Base-by-base conservation (phyloP, 139 green algal genomes). In the Closterium sp. region DNA sequence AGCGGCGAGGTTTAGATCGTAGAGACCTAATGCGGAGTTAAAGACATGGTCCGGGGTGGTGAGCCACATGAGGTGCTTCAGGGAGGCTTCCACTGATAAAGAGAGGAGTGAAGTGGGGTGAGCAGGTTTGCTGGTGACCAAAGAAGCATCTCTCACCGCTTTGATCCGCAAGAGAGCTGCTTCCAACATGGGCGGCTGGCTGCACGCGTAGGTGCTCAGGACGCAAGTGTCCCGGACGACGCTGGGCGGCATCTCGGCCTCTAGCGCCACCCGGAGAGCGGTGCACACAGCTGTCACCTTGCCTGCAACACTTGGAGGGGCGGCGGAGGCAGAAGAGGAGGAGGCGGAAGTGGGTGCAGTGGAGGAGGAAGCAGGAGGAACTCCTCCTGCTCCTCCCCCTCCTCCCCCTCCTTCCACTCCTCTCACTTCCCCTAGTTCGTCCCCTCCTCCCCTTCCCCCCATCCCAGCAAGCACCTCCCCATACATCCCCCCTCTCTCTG, bases 1-100 rank as follows among this genome's bases (percentile, higher is more conserved):
- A 94, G 98, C 98, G 1, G 98, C 98, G 83, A 99, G 90, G 36
- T 96, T 93, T 85, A 99, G 89, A 88, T 99, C 97, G 90, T 99
- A 98, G 91, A 97, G 94, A 6, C 96, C 97, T 35, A 99, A 94
- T 0, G 98, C 97, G 0, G 95, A 93, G n/a, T 93, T 84, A 95
- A 98, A 99, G 83, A 99, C 93, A 66, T 95, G 87, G n/a, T 98
- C 96, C 3, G 95, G 94, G 31, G 97, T 94, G 2, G 95, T 94
- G 66, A 97, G 95, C 84, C 98, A 96, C 94, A 99, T 94, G 86
- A 99, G 94, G 84, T 98, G 96, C 89, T 95, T 94, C 86, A 99
- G 90, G 35, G 96, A 96, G 2, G 94, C 95, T 84, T 98, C 97
- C 0, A 97, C 96, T 2, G 83, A 76, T 1, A 76, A 19, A 19